These are phyloP conservation scores for Fomitopsis schrenkii DNA, from an alignment of 1,284 basidiomycete species.

Conservation along the genomic window DNA sequence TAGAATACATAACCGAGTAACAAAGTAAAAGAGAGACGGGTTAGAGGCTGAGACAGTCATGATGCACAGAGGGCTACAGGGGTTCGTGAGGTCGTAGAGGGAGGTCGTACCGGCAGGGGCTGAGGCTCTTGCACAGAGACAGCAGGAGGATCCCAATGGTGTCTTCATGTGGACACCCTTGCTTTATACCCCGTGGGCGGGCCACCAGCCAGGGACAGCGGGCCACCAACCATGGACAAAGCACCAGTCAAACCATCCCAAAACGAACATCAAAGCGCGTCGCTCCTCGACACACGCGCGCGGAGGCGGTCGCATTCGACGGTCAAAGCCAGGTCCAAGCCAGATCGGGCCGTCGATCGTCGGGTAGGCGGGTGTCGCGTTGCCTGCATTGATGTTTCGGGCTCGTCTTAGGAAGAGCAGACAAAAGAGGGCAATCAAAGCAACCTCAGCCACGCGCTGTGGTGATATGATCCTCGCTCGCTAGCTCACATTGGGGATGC, in stretches of 20 bases:
- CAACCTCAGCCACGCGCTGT: neutral
- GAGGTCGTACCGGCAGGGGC: neutral
- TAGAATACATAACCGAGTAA: neutral
- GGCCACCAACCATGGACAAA: neutral
- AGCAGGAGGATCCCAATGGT: neutral
- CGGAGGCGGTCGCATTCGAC: neutral
- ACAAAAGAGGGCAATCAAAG: neutral
- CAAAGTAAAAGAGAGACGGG: conserved; percentile 2
- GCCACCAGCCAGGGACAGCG: neutral
- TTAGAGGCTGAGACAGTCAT: neutral
- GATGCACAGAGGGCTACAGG: neutral
- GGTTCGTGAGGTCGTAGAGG: neutral
- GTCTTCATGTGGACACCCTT: neutral
- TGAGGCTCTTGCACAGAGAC: neutral
- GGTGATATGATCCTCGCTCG: neutral
- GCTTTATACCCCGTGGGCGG: neutral
- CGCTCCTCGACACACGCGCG: neutral
- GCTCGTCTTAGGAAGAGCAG: neutral
- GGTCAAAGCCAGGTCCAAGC: neutral
- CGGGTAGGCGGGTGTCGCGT: neutral
- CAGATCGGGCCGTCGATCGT: neutral
- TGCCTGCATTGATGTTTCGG: neutral
- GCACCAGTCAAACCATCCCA: neutral
- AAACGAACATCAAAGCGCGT: neutral
- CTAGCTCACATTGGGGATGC: neutral